phyloP scores from a whole-genome alignment of 1,284 basidiomycete genomes.

The Earliella scabrosa region DNA sequence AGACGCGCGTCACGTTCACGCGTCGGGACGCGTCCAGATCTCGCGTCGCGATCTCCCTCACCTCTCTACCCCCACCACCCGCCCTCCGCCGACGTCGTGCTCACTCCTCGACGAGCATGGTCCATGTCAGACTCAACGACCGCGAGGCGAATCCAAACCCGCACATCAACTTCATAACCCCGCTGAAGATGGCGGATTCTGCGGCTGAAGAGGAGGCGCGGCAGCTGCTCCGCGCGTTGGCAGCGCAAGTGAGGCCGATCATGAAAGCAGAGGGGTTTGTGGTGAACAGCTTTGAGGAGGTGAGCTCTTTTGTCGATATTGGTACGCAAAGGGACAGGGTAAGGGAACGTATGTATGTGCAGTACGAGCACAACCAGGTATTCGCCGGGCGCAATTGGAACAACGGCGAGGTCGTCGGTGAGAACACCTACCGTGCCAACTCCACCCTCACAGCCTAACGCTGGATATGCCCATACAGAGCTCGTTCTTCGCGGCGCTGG shows the following conservation, averaged over 20 bases:
- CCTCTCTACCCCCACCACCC: not conserved
- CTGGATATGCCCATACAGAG: constrained; percentile 39
- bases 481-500: constrained; percentile 67
- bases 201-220: constrained; percentile 59
- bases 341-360: not conserved
- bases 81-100: not conserved
- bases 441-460: not conserved
- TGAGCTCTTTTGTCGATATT: constrained; percentile 38
- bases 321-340: no score
- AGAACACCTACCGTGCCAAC: constrained; percentile 25
- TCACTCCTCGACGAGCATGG: no score
- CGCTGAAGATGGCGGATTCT: constrained; percentile 48
- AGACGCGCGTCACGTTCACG: constrained; percentile 5
- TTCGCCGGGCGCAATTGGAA: constrained; percentile 86
- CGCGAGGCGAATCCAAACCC: constrained; percentile 74
- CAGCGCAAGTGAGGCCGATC: constrained; percentile 78
- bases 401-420: constrained; percentile 75
- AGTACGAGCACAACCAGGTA: constrained; percentile 78
- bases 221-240: constrained; percentile 73
- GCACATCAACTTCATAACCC: constrained; percentile 74
- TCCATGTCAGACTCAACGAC: constrained; percentile 72
- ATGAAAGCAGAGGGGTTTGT: constrained; percentile 79
- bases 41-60: not conserved
- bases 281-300: constrained; percentile 83
- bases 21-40: constrained; percentile 7